phyloP scores from a whole-genome alignment of 2,329 filamentous ascomycete species.

The Pseudohalonectria lignicola region DNA sequence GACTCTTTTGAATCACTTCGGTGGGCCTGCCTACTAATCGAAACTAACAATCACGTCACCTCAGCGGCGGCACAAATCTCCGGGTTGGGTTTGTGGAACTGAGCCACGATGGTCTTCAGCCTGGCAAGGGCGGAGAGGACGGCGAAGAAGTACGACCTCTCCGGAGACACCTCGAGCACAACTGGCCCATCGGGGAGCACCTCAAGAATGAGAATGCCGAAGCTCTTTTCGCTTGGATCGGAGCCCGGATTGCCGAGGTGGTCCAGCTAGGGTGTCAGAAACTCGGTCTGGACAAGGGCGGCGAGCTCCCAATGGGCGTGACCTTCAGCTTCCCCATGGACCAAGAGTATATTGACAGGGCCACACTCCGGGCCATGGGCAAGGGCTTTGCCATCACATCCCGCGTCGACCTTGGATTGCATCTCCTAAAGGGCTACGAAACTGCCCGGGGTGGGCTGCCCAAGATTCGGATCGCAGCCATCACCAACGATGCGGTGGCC shows the following conservation, averaged over 20 bases:
- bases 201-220: conserved; percentile 66
- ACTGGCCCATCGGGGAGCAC: conserved; percentile 64
- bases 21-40: too few species aligned
- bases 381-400: conserved; percentile 57
- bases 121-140: too few species aligned
- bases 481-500: conserved; percentile 73
- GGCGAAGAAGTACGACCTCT: conserved; percentile 19
- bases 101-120: conserved; percentile 15
- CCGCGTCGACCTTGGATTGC: conserved; percentile 47
- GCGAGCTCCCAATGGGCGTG: conserved; percentile 51
- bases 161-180: conserved; percentile 52
- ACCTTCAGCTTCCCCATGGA: conserved; percentile 63
- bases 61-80: conserved; percentile 57
- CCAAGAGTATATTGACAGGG: conserved; percentile 50
- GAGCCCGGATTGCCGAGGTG: conserved; percentile 63
- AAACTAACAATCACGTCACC: conserved; percentile 19
- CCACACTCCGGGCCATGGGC: conserved; percentile 57
- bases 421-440: conserved; percentile 48
- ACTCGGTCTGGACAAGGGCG: conserved; percentile 27
- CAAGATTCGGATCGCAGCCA: conserved; percentile 59
- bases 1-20: too few species aligned
- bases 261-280: conserved; percentile 44
- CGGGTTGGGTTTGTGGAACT: conserved; percentile 58
- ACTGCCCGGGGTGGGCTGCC: conserved; percentile 43
- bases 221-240: conserved; percentile 73